Base-by-base conservation (phyloP, 2,329 filamentous ascomycete genomes). In the Stachybotrys chartarum region DNA sequence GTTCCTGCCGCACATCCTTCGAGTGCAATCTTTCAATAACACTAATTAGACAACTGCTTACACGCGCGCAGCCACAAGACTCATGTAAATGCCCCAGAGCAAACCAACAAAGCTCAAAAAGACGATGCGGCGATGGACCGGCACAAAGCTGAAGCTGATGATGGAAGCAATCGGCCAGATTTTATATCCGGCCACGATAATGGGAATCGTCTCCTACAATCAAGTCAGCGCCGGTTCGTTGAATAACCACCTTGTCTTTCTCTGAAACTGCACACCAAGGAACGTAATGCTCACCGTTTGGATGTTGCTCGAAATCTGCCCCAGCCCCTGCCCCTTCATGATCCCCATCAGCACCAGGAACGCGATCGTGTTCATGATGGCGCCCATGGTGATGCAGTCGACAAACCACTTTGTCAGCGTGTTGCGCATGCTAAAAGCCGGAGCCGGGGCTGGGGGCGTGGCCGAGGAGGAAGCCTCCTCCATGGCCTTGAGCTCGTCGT, bases 41-140 rank as follows among this genome's bases (percentile, higher is more conserved):
- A 2, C 24, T 24, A 24, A 24, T 24, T 24, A 2, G 24, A 24
- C 24, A 4, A 42, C 10, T 14, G 35, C 35, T 54, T 59, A 76
- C 32, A 77, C 74, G 39, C 69, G 64, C 6, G 72, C 70, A 18
- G 75, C 76, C 8, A 78, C 71, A 35, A 79, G 61, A 56, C 75
- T 78, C 74, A 79, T 76, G 62, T 79, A 80, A 35, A 78, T 74
- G 8, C 78, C 78, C 77, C 77, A 80, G 6, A 78, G 58, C 24
- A 80, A 63, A 1, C 76, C 77, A 17, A 79, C 64, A 54, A 78
- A 74, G 58, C 74, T 78, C 51, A 79, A 67, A 61, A 79, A 80
- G 42, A 79, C 72, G 55, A 80, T 75, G 42, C 77, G 70, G 49
- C 70, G 69, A 53, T 79, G 74, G n/a, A 78, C 76, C 0, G 77